Conservation (phyloP, 257 asterid species). For the Echites panduratus region DNA sequence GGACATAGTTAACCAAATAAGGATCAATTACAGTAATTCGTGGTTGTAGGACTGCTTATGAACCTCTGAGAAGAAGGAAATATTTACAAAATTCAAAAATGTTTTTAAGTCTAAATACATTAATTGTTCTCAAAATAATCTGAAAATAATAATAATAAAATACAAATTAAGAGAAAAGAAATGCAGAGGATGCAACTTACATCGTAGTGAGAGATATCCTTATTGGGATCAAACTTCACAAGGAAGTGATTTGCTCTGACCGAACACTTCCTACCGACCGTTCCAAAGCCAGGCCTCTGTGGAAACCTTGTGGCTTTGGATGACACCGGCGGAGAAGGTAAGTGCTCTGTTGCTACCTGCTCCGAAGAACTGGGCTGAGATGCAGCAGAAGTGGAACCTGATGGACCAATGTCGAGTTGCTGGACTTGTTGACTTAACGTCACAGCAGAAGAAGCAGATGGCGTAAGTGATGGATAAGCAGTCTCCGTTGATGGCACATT, state of each 20-base stretch:
- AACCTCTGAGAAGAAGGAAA: too few relatives aligned
- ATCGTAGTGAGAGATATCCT: conserved; percentile 66
- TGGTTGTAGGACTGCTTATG: too few relatives aligned
- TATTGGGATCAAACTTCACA: conserved; percentile 34
- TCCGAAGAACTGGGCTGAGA: conserved; percentile 4
- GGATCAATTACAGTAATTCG: too few relatives aligned
- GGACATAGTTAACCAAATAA: too few relatives aligned
- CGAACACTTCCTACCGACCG: conserved; percentile 13
- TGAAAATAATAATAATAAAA: too few relatives aligned
- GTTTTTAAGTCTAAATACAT: too few relatives aligned
- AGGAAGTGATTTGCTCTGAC: conserved; percentile 71
- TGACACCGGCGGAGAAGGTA: conserved; percentile 52
- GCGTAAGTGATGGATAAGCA: not conserved
- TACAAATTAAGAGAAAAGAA: not conserved
- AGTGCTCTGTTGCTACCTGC: too few relatives aligned
- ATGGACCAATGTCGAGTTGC: conserved; percentile 28
- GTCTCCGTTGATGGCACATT: conserved; percentile 19
- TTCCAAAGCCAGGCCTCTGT: conserved; percentile 52
- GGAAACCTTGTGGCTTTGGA: conserved; percentile 42
- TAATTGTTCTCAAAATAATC: too few relatives aligned
- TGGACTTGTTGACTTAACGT: conserved; percentile 26
- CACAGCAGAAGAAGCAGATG: conserved; percentile 9
- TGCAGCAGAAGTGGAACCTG: conserved; percentile 27
- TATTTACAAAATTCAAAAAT: too few relatives aligned
- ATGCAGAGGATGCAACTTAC: conserved; percentile 31